Base-by-base conservation (phyloP, 2,329 filamentous ascomycete genomes). In the Colletotrichum incanum region DNA sequence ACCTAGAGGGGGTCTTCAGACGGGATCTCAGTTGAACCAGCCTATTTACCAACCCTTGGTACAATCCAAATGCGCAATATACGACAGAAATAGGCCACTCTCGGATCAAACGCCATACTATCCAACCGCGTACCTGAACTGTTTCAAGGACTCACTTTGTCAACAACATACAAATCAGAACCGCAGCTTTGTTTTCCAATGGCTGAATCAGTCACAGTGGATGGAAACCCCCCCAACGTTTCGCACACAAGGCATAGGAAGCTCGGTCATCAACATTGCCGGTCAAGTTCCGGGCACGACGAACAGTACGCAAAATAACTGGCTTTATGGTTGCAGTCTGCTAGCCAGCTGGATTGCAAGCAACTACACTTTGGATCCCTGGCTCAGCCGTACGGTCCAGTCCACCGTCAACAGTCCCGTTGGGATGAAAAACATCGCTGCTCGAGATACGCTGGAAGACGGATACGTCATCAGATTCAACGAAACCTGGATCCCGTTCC, bases 31-130 rank as follows among this genome's bases (percentile, higher is more conserved):
- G 23, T 31, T 18, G 16, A 20, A 23, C 39, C 41, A 39, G 39
- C 16, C 64, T 5, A 34, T 67, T 23, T 60, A 67, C 34, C 64
- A 67, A 7, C 54, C 64, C 7, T 26, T 67, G 16, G 52, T 60
- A 4, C 52, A 67, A 16, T 45, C 41, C 26, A 67, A 67, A 49
- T 67, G 64, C 52, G 31, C 31, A 11, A 54, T 67, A 12, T 41
- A 55, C 37, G 20, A 60, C 54, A 20, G 12, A 2, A 12, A 8
- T 5, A 14, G 39, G 20, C 28, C 55, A 12, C 31, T n/a, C n/a
- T 16, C 28, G 20, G 37, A 20, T 3, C 16, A 23, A 14, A 31
- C n/a, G 54, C 20, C 23, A 16, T 62, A 47, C 39, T 62, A 47
- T 16, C 59, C 59, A 12, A 49, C 26, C 41, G 14, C 9, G 4